Conservation (phyloP, 1,139 yeast species). For the Wickerhamomyces sp. region DNA sequence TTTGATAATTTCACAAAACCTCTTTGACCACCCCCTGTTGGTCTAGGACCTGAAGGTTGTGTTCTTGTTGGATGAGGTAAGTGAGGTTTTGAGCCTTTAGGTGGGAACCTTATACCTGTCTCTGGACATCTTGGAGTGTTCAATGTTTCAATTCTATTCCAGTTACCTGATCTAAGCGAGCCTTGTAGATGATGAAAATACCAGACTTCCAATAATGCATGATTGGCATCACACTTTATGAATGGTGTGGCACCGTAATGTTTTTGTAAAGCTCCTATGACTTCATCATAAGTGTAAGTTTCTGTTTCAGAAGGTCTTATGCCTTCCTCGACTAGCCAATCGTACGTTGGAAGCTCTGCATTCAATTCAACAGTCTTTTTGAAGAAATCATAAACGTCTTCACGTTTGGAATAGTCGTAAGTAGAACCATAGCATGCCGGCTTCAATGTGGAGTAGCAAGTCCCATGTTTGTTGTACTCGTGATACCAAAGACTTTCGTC, state of each 20-base stretch:
- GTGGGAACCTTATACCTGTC: constrained; percentile 66
- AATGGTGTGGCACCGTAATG: constrained; percentile 61
- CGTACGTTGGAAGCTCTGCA: constrained; percentile 61
- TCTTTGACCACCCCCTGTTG: constrained; percentile 23
- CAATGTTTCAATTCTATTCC: constrained; percentile 59
- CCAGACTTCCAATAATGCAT: constrained; percentile 84
- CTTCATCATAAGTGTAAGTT: constrained; percentile 61
- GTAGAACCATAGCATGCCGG: constrained; percentile 49
- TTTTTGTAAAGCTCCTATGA: constrained; percentile 55
- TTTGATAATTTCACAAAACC: constrained; percentile 52
- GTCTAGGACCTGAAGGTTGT: constrained; percentile 5
- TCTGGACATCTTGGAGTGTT: constrained; percentile 58
- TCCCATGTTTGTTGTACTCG: constrained; percentile 94
- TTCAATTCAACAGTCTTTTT: constrained; percentile 60
- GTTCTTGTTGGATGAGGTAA: constrained; percentile 22
- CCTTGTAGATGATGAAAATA: constrained; percentile 81
- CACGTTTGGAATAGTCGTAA: constrained; percentile 27
- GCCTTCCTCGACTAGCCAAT: constrained; percentile 63
- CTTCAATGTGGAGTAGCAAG: constrained; percentile 77
- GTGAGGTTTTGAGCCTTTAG: constrained; percentile 51
- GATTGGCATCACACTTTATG: constrained; percentile 63
- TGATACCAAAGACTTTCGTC: constrained; percentile 86
- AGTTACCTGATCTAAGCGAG: constrained; percentile 60
- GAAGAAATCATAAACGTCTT: constrained; percentile 77
- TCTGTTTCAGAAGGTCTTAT: constrained; percentile 56